These are phyloP conservation scores for Vickermania ingenoplastis DNA, from an alignment of 208 protist genomes.

Conservation along the genomic window DNA sequence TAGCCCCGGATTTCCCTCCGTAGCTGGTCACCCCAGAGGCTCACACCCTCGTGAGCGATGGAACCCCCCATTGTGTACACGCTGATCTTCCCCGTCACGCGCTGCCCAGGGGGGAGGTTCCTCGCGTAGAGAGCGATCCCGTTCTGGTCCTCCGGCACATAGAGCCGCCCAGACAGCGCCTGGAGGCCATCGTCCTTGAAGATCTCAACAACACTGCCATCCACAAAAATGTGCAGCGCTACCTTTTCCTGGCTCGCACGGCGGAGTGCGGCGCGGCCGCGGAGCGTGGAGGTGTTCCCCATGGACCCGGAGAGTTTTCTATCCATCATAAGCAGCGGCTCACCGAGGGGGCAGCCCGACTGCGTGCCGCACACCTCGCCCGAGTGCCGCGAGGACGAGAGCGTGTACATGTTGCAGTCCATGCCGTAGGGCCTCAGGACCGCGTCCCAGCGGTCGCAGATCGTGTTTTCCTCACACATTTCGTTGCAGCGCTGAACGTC, in stretches of 20 bases:
- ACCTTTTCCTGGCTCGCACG: not conserved
- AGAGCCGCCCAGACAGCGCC: slow-evolving; percentile 3
- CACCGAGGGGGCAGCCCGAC: slow-evolving; percentile 8
- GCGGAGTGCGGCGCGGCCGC: slow-evolving; percentile 5
- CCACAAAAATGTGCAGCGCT: slow-evolving; percentile 14
- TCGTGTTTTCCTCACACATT: slow-evolving; percentile 1
- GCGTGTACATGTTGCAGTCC: slow-evolving; percentile 5
- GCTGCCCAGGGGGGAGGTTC: slow-evolving; percentile 2
- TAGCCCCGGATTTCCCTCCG: not conserved
- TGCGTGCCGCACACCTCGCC: slow-evolving; percentile 7
- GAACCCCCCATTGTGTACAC: slow-evolving; percentile 7
- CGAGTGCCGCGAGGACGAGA: not conserved
- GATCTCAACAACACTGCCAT: slow-evolving; percentile 19
- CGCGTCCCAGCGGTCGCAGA: slow-evolving; percentile 16
- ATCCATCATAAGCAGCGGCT: slow-evolving; percentile 6
- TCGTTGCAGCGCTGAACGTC: slow-evolving; percentile 6
- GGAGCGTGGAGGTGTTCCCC: not conserved
- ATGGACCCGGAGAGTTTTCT: slow-evolving; percentile 3
- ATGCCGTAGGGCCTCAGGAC: slow-evolving; percentile 1
- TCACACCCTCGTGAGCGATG: not conserved
- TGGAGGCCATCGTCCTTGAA: slow-evolving; percentile 23
- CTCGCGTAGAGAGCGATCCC: slow-evolving; percentile 10
- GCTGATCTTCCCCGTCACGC: slow-evolving; percentile 1
- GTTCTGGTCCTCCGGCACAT: not conserved
- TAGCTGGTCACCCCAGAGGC: not conserved